These are phyloP conservation scores for Solanum pennellii DNA, from an alignment of 257 asterid genomes.

Conservation along the genomic window DNA sequence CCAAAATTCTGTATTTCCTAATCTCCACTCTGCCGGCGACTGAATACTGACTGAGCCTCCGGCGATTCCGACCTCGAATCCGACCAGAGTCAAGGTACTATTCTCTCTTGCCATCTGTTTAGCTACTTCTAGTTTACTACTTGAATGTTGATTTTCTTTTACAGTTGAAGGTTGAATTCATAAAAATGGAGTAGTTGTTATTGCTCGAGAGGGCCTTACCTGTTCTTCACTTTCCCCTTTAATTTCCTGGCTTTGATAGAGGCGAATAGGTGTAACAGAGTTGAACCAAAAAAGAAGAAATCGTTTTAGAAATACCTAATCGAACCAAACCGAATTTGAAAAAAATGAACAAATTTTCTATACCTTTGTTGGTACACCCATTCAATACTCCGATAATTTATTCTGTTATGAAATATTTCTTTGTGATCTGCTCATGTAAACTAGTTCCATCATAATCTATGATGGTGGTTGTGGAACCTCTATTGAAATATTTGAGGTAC, in stretches of 20 bases:
- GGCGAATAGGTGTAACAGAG: not conserved
- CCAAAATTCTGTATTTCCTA: not conserved
- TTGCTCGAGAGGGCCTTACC: not conserved
- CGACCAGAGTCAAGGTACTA: not conserved
- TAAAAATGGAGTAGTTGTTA: not conserved
- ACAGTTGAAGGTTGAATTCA: not conserved
- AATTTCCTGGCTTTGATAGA: not conserved
- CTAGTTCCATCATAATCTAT: no score
- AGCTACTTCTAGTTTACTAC: not conserved
- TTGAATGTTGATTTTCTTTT: not conserved
- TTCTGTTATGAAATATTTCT: no score
- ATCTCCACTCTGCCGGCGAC: not conserved
- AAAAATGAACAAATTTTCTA: no score
- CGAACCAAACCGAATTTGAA: not conserved
- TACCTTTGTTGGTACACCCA: no score
- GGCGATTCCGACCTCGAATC: not conserved
- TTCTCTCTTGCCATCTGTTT: not conserved
- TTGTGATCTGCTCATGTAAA: no score
- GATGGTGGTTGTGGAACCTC: not conserved
- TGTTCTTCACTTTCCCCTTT: not conserved
- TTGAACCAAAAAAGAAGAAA: not conserved
- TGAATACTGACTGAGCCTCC: not conserved
- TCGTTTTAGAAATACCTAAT: not conserved
- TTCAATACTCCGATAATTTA: no score
- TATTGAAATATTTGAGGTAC: not conserved